phyloP scores from a whole-genome alignment of 1,139 yeast species.

The Citeromyces siamensis region DNA sequence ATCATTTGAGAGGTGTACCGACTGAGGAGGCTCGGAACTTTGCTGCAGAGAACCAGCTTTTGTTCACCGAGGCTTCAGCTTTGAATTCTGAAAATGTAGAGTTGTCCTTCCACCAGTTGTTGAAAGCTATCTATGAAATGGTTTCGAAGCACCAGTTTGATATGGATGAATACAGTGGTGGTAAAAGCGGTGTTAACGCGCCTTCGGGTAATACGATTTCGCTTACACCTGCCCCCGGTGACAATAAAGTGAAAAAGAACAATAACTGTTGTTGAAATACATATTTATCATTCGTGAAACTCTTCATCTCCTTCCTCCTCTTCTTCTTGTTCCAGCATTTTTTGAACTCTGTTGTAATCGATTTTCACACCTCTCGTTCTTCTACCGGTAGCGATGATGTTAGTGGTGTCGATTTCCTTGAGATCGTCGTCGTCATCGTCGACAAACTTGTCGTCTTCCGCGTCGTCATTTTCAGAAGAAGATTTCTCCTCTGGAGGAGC shows the following conservation, averaged over 20 bases:
- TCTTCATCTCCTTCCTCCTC: constrained; percentile 33
- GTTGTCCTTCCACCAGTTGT: constrained; percentile 82
- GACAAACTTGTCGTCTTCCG: constrained; percentile 45
- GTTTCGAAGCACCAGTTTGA: constrained; percentile 82
- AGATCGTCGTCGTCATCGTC: constrained; percentile 55
- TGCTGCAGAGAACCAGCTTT: constrained; percentile 84
- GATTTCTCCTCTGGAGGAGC: constrained; percentile 30
- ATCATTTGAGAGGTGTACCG: constrained; percentile 93
- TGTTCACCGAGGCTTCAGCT: constrained; percentile 97
- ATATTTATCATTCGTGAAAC: constrained; percentile 16
- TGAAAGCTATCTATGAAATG: constrained; percentile 89
- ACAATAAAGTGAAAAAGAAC: constrained; percentile 49
- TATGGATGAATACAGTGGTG: constrained; percentile 35
- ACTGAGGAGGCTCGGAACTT: constrained; percentile 95
- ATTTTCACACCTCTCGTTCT: constrained; percentile 87
- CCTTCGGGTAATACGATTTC: constrained; percentile 84
- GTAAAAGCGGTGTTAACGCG: constrained; percentile 29
- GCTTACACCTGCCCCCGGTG: constrained; percentile 89
- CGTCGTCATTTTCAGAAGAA: constrained; percentile 25
- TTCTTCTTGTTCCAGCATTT: constrained; percentile 45
- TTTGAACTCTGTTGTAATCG: constrained; percentile 81
- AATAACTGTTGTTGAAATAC: constrained; percentile 48
- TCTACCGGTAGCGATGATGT: constrained; percentile 74
- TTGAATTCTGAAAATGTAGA: constrained; percentile 93
- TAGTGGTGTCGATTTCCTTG: constrained; percentile 72